Percentiles rank a stretch among this genome's conserved stretches.
Evolutionary conservation across 1,139 yeast genomes (phyloP).

Genomic region (Pichia sp.): DNA sequence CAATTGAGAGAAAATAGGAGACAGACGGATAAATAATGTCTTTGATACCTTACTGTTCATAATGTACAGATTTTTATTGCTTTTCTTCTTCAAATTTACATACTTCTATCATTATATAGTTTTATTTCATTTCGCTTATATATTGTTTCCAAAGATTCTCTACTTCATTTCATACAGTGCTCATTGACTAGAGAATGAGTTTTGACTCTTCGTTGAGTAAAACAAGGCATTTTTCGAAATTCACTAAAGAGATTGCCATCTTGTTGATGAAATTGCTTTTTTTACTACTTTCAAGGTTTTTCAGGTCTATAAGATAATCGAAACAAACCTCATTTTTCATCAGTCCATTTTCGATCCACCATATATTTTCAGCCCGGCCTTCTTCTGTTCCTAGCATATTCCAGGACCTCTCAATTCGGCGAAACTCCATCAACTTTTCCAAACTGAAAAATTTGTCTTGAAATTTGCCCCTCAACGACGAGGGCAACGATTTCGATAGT

Average conservation of each 20-base stretch:
- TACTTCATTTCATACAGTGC: neutral
- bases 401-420: conserved; percentile 14
- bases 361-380: neutral
- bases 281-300: conserved; percentile 1
- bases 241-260: conserved; percentile 13
- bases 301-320: conserved; percentile 16
- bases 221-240: conserved; percentile 24
- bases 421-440: conserved; percentile 13
- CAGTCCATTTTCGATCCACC: conserved; percentile 15
- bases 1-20: neutral
- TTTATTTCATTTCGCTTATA: neutral
- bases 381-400: neutral
- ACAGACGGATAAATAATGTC: neutral
- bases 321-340: conserved; percentile 19
- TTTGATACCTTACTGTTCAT: neutral
- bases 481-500: conserved; percentile 18
- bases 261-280: conserved; percentile 12
- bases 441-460: conserved; percentile 8
- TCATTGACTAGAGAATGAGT: conserved; percentile 11
- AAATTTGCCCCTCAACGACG: conserved; percentile 1
- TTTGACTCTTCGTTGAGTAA: conserved; percentile 21
- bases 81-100: neutral
- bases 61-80: neutral
- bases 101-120: neutral
- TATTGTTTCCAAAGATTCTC: neutral